A percentile compares a stretch with the other conserved stretches of the same genome.
These are phyloP conservation scores for Peronosclerospora sorghi DNA, from an alignment of 352 stramenopile species.

Conservation along the genomic window DNA sequence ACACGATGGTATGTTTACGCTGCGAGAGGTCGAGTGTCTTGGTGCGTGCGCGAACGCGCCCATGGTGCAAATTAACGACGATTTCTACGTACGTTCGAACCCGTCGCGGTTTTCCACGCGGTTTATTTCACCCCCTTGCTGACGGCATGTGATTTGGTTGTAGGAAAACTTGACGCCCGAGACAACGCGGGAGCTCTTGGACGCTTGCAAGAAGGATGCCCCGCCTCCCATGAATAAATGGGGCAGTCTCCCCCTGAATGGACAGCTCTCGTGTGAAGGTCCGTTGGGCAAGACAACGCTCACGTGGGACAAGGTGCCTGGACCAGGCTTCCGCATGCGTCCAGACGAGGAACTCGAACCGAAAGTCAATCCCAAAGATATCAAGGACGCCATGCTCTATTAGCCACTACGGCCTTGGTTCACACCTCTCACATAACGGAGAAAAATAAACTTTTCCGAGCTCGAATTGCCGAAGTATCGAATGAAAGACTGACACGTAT, in stretches of 20 bases:
- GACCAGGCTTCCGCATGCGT: constrained; percentile 85
- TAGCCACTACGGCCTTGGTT: too few species aligned
- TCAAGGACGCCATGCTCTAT: constrained; percentile 87
- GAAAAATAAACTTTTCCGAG: too few species aligned
- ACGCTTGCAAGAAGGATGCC: constrained; percentile 91
- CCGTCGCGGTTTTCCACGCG: too few species aligned
- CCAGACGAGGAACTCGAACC: constrained; percentile 86
- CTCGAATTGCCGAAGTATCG: too few species aligned
- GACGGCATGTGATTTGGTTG: background rate
- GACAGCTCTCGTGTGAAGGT: constrained; percentile 97
- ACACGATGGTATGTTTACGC: constrained; percentile 80
- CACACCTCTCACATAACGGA: too few species aligned
- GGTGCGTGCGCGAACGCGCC: constrained; percentile 98
- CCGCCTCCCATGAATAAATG: constrained; percentile 94
- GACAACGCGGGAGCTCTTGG: constrained; percentile 94
- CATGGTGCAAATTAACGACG: constrained; percentile 99
- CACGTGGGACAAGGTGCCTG: constrained; percentile 72
- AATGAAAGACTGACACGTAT: too few species aligned
- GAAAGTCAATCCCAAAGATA: constrained; percentile 90
- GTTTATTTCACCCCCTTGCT: too few species aligned
- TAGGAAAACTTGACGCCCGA: constrained; percentile 97
- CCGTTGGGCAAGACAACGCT: constrained; percentile 94
- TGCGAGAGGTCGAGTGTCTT: constrained; percentile 98
- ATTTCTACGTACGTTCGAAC: constrained; percentile 78
- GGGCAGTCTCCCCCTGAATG: constrained; percentile 99